Base-by-base conservation (phyloP, 2,329 filamentous ascomycete species). In the Neopestalotiopsis sp. region DNA sequence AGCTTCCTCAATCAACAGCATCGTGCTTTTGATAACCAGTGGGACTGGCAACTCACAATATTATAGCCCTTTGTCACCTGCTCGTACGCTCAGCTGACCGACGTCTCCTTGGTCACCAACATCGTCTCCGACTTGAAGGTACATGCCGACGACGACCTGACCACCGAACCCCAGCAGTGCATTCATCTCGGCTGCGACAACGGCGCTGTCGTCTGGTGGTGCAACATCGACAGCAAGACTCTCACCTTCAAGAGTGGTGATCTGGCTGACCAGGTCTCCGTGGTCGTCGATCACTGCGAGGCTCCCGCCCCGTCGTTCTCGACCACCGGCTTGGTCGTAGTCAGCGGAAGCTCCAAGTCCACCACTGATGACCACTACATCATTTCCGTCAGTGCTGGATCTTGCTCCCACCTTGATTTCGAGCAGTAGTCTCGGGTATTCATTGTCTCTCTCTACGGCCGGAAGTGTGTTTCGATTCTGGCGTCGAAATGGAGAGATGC, bases 331-430 rank as follows among this genome's bases (percentile, higher is more conserved):
- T 6, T 12, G 12, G 6, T 62, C 13, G 13, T 62, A n/a, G 59
- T 62, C 32, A 62, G 59, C n/a, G 59, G 59, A 20, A 62, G 59
- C n/a, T 24, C 59, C 24, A 4, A 20, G n/a, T 62, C 30, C 59
- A 28, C 24, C 34, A 20, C 30, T 24, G 59, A 42, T 38, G 34
- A 38, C 59, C 13, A 62, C 14, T 38, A 42, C 32, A 62, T 62
- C 30, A 62, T 59, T 24, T 30, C 57, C 30, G 30, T 59, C 57
- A 34, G 57, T 30, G 24, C 24, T 28, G 30, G 14, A 59, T 14
- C 24, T 17, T 52, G 45, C 20, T 17, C 17, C 45, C 17, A 10
- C 45, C 7, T 52, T 9, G n/a, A 52, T 4, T 14, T 9, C n/a
- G n/a, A 20, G 9, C 45, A 52, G 45, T 52, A 52, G 45, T 52